Evolutionary conservation across 352 stramenopile species (phyloP).

Genomic region (Phytophthora cryptogea): DNA sequence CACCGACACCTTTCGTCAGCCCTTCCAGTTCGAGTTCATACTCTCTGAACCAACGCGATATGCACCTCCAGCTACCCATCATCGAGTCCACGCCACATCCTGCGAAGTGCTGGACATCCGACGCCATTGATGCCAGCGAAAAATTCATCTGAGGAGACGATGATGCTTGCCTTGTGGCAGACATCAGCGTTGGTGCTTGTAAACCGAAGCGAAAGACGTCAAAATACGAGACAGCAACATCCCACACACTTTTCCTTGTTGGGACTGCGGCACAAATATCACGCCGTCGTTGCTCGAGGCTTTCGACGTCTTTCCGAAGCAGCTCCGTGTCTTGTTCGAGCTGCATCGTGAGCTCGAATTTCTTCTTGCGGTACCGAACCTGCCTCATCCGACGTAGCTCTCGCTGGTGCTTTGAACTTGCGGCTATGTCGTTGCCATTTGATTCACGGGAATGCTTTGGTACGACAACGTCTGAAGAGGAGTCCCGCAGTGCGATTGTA

Average conservation of each 20-base stretch:
- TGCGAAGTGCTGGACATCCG: conserved; percentile 1
- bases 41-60: conserved; percentile 5
- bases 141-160: conserved; percentile 3
- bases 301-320: conserved; percentile 1
- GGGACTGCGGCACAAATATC: neutral
- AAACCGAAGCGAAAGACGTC: conserved; percentile 10
- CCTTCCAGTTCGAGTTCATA: conserved; percentile 5
- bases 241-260: conserved; percentile 6
- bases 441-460: neutral
- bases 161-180: neutral
- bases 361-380: conserved; percentile 17
- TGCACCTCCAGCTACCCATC: conserved; percentile 1
- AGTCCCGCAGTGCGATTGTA: neutral
- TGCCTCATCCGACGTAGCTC: conserved; percentile 10
- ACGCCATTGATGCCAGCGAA: conserved; percentile 2
- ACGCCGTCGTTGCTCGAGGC: conserved; percentile 1
- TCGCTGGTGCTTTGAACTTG: neutral
- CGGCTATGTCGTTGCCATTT: neutral
- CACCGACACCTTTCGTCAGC: neutral
- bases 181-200: neutral
- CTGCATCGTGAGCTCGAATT: neutral
- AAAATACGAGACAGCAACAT: conserved; percentile 6
- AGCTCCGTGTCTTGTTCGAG: conserved; percentile 4
- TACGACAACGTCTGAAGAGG: neutral
- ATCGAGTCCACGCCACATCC: neutral